phyloP scores from a whole-genome alignment of 257 asterid genomes.

The Gynochthodes officinalis region DNA sequence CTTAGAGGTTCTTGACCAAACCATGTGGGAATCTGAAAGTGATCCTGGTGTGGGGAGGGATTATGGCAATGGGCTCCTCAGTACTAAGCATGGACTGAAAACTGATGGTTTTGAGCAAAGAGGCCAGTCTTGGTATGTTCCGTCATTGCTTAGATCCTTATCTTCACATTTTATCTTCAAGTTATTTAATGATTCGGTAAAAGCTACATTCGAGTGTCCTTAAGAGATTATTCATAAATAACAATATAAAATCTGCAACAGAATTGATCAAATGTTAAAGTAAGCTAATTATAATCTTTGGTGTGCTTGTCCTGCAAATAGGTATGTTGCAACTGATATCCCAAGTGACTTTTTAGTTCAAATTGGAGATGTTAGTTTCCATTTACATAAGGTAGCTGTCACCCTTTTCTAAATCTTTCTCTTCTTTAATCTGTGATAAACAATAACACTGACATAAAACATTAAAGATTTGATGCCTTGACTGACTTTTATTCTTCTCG shows the following conservation, averaged over 20 bases:
- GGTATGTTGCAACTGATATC: constrained; percentile 87
- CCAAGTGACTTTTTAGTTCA: constrained; percentile 88
- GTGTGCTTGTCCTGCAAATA: constrained; percentile 28
- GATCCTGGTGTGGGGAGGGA: constrained; percentile 60
- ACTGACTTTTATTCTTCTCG: constrained; percentile 11
- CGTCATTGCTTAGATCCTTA: neutral
- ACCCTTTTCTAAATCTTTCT: constrained; percentile 3
- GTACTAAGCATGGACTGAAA: constrained; percentile 54
- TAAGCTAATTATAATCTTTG: constrained; percentile 1
- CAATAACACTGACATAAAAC: neutral
- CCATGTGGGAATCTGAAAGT: constrained; percentile 88
- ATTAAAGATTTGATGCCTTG: constrained; percentile 6
- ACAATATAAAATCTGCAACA: neutral
- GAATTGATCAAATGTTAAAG: neutral
- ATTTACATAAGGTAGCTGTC: constrained; percentile 74
- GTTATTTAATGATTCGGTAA: neutral
- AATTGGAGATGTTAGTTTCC: constrained; percentile 76
- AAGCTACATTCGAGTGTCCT: neutral
- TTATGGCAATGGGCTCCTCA: constrained; percentile 60
- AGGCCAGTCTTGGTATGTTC: constrained; percentile 82
- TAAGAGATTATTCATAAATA: neutral
- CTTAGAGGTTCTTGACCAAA: constrained; percentile 5
- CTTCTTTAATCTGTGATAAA: neutral
- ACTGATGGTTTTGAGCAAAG: constrained; percentile 85
- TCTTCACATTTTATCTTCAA: neutral